These are phyloP conservation scores for Thermomucor indicae-seudaticae DNA, from an alignment of 371 early-diverging fungal species.

Conservation along the genomic window DNA sequence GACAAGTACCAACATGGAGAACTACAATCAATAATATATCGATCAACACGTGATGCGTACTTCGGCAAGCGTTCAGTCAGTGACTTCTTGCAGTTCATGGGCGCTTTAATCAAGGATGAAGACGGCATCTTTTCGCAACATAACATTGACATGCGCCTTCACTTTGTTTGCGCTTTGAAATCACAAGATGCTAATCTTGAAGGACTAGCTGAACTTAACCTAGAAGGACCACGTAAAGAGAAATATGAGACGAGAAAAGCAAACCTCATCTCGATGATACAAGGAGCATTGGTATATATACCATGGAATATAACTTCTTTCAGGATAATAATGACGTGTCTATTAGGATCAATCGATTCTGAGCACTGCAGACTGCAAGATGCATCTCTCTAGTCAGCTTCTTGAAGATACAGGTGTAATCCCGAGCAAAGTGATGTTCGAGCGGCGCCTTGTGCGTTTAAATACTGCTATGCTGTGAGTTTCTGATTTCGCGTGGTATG, in stretches of 20 bases:
- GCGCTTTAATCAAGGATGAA: constrained; percentile 23
- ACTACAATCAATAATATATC: constrained; percentile 19
- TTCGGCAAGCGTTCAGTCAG: constrained; percentile 22
- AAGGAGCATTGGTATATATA: constrained; percentile 25
- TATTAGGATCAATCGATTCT: constrained; percentile 13
- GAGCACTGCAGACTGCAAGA: constrained; percentile 20
- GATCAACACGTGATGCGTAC: constrained; percentile 17
- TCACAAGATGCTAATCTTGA: constrained; percentile 26
- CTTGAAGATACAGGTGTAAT: constrained; percentile 54
- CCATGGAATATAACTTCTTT: background rate
- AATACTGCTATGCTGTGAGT: constrained; percentile 65
- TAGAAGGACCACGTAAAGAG: constrained; percentile 6
- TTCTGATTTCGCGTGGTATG: background rate
- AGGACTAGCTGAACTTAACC: constrained; percentile 22
- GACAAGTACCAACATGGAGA: too few species aligned
- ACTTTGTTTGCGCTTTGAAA: constrained; percentile 32
- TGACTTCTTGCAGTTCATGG: constrained; percentile 22
- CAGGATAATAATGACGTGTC: background rate
- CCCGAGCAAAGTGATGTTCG: constrained; percentile 38
- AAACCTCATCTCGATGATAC: constrained; percentile 27
- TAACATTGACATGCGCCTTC: constrained; percentile 13
- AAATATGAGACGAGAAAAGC: constrained; percentile 6
- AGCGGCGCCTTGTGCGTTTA: constrained; percentile 55
- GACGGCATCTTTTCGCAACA: constrained; percentile 11
- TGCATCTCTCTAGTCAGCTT: constrained; percentile 33